Percentiles rank a stretch among this genome's conserved stretches.
phyloP scores from a whole-genome alignment of 108 stramenopile species.

The Aurantiochytrium sp. region DNA sequence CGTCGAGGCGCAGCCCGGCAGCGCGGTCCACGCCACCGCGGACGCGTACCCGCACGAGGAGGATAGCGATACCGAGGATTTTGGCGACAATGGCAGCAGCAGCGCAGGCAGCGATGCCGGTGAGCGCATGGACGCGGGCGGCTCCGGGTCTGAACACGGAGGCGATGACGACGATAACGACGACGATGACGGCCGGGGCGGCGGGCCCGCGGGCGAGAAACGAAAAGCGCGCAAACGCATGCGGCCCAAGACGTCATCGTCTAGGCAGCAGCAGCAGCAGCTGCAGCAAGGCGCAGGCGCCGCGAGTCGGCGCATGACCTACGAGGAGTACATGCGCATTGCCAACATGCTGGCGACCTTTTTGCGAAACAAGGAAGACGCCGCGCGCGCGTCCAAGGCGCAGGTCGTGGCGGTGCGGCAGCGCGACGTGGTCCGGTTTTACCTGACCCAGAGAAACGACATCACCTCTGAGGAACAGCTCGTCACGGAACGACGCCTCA shows the following conservation, averaged over 20 bases:
- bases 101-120: neutral
- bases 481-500: conserved; percentile 68
- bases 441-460: conserved; percentile 69
- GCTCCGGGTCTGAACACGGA: conserved; percentile 34
- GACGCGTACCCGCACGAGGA: conserved; percentile 20
- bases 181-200: neutral
- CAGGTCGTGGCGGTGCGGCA: conserved; percentile 64
- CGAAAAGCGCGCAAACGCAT: neutral
- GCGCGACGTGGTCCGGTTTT: conserved; percentile 78
- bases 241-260: conserved; percentile 3
- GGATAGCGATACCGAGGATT: conserved; percentile 36
- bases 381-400: conserved; percentile 44
- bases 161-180: conserved; percentile 39
- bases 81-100: neutral
- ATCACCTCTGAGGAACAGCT: conserved; percentile 75
- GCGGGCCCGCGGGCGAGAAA: no score
- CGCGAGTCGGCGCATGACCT: conserved; percentile 56
- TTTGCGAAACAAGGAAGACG: conserved; percentile 73
- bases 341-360: conserved; percentile 80
- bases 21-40: neutral
- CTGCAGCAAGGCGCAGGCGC: no score
- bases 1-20: conserved; percentile 53
- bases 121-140: conserved; percentile 40
- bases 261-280: no score
- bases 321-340: conserved; percentile 87